phyloP scores from a whole-genome alignment of 2,329 filamentous ascomycete species.

The Alternaria postmessia region DNA sequence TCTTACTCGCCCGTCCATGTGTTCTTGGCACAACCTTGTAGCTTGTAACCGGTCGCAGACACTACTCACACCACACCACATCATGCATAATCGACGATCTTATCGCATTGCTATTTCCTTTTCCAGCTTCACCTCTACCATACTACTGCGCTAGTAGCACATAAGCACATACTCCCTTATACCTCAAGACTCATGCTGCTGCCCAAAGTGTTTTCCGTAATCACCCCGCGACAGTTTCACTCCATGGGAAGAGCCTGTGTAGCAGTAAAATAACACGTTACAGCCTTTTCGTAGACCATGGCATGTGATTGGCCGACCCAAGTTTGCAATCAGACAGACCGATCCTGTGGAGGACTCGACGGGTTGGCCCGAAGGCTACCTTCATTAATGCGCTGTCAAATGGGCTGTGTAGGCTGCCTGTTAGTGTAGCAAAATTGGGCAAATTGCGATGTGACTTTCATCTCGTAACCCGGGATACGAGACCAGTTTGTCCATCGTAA shows the following conservation, averaged over 20 bases:
- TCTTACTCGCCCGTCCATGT: not conserved
- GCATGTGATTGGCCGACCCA: not conserved
- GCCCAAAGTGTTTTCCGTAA: not conserved
- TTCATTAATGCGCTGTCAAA: conserved; percentile 20
- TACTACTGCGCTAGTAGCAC: not conserved
- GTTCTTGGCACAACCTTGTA: conserved; percentile 1
- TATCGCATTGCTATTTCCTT: conserved; percentile 2
- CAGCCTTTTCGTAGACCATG: not conserved
- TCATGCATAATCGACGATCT: conserved; percentile 2
- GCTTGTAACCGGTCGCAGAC: not conserved
- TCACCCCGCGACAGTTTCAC: not conserved
- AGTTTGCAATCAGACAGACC: not conserved
- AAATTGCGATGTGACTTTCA: conserved; percentile 18
- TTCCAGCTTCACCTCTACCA: not conserved
- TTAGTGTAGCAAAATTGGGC: not conserved
- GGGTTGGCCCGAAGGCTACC: conserved; percentile 10
- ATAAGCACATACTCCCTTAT: not conserved
- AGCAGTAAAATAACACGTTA: not conserved
- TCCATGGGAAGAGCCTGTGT: not conserved
- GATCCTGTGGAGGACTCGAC: not conserved
- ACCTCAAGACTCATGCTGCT: not conserved
- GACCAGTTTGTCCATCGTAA: conserved; percentile 13
- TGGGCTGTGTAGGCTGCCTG: conserved; percentile 1
- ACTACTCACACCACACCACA: conserved; percentile 9
- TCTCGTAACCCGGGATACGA: conserved; percentile 9